Conservation (phyloP, 2,329 filamentous ascomycete genomes). For the Fusarium annulatum region DNA sequence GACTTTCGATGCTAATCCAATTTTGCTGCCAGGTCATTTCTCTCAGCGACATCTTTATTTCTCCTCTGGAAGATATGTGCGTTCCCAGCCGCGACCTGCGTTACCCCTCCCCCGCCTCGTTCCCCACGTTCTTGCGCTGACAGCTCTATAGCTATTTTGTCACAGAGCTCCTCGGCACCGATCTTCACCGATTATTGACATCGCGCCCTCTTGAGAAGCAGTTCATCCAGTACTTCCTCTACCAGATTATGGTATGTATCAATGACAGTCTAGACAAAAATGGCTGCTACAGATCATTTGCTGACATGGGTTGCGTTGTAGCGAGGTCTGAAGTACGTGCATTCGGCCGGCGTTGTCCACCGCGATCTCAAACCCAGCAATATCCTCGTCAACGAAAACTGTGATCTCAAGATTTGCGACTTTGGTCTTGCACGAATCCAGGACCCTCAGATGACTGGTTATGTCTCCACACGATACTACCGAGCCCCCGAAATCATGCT, state of each 20-base stretch:
- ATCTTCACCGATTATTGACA: conserved; percentile 93
- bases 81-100: conserved; percentile 45
- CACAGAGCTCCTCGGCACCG: conserved; percentile 95
- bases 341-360: conserved; percentile 97
- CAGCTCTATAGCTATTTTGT: conserved; percentile 83
- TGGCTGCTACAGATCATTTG: background rate
- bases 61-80: conserved; percentile 97
- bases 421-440: conserved; percentile 98
- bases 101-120: conserved; percentile 13
- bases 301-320: conserved; percentile 52
- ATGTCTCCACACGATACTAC: conserved; percentile 99
- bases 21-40: conserved; percentile 80
- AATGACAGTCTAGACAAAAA: background rate
- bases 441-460: conserved; percentile 99
- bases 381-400: conserved; percentile 99
- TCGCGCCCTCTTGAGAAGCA: conserved; percentile 98
- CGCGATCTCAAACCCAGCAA: conserved; percentile 98
- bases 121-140: conserved; percentile 29
- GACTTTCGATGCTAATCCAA: conserved; percentile 23
- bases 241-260: conserved; percentile 89
- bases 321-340: conserved; percentile 98
- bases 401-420: conserved; percentile 99
- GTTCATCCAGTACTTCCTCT: conserved; percentile 99
- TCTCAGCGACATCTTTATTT: conserved; percentile 99
- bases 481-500: conserved; percentile 99